Percentiles rank a stretch among this genome's conserved stretches.
Evolutionary conservation across 1,284 basidiomycete genomes (phyloP).

Genomic region (Mycena sp.): DNA sequence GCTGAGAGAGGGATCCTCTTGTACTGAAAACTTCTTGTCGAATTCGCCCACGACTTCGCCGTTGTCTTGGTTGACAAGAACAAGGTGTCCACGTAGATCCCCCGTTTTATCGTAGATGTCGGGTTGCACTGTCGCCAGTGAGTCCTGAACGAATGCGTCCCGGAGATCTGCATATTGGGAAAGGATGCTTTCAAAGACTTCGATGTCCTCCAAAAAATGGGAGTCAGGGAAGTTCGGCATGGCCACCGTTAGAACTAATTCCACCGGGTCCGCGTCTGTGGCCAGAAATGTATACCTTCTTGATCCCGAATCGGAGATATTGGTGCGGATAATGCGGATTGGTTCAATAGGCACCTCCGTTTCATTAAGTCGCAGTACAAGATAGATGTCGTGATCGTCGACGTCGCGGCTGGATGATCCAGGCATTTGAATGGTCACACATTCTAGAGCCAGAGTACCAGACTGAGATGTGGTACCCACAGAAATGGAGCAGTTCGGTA

Average conservation of each 20-base stretch:
- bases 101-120: conserved; percentile 26
- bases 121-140: conserved; percentile 21
- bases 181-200: conserved; percentile 76
- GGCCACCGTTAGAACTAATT: conserved; percentile 52
- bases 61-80: conserved; percentile 79
- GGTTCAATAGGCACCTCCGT: conserved; percentile 71
- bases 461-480: background rate
- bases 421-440: conserved; percentile 25
- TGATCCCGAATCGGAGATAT: conserved; percentile 45
- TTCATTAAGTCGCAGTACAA: conserved; percentile 67
- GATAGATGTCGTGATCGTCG: conserved; percentile 55
- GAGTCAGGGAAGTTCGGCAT: conserved; percentile 46
- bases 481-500: conserved; percentile 15
- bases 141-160: conserved; percentile 14
- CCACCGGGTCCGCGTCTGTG: conserved; percentile 44
- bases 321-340: conserved; percentile 50
- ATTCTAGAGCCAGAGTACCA: conserved; percentile 28
- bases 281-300: conserved; percentile 57
- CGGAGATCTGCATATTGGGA: conserved; percentile 69
- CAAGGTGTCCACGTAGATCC: conserved; percentile 74
- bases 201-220: conserved; percentile 64
- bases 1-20: conserved; percentile 63
- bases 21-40: conserved; percentile 64
- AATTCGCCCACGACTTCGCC: conserved; percentile 82
- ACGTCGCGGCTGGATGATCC: no score